These are phyloP conservation scores for Usnea hakonensis DNA, from an alignment of 495 filamentous ascomycete genomes.

Conservation along the genomic window DNA sequence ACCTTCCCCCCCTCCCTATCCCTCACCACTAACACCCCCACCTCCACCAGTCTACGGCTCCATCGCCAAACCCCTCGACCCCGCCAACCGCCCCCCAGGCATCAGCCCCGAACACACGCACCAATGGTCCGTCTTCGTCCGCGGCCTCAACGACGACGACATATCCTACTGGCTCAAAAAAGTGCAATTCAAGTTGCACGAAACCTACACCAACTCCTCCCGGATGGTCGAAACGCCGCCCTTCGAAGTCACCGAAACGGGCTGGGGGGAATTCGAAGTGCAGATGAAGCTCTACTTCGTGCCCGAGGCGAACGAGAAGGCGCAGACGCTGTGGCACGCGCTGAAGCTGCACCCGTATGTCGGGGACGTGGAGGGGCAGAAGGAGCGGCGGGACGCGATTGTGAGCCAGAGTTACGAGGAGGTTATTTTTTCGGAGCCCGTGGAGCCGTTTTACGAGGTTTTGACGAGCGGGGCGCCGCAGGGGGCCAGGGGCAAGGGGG, in stretches of 20 bases:
- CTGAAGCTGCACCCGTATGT: slow-evolving; percentile 89
- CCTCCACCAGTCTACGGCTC: slow-evolving; percentile 59
- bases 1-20: slow-evolving; percentile 10
- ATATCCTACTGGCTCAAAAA: slow-evolving; percentile 94
- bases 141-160: slow-evolving; percentile 74
- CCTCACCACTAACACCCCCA: slow-evolving; percentile 10
- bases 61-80: slow-evolving; percentile 67
- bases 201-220: slow-evolving; percentile 81
- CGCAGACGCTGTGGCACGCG: slow-evolving; percentile 83
- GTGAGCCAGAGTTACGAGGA: slow-evolving; percentile 77
- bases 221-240: slow-evolving; percentile 65
- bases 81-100: slow-evolving; percentile 53
- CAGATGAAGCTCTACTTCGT: slow-evolving; percentile 88
- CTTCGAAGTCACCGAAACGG: slow-evolving; percentile 83
- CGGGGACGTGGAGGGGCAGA: slow-evolving; percentile 64
- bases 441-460: slow-evolving; percentile 77
- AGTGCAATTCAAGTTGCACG: slow-evolving; percentile 95
- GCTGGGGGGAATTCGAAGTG: slow-evolving; percentile 97
- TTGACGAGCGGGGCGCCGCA: slow-evolving; percentile 55
- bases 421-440: slow-evolving; percentile 91
- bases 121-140: slow-evolving; percentile 88
- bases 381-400: slow-evolving; percentile 57
- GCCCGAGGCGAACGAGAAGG: slow-evolving; percentile 77
- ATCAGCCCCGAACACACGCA: slow-evolving; percentile 77
- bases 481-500: slow-evolving; percentile 34